Conservation (phyloP, 257 asterid genomes). For the Henckelia pumila region DNA sequence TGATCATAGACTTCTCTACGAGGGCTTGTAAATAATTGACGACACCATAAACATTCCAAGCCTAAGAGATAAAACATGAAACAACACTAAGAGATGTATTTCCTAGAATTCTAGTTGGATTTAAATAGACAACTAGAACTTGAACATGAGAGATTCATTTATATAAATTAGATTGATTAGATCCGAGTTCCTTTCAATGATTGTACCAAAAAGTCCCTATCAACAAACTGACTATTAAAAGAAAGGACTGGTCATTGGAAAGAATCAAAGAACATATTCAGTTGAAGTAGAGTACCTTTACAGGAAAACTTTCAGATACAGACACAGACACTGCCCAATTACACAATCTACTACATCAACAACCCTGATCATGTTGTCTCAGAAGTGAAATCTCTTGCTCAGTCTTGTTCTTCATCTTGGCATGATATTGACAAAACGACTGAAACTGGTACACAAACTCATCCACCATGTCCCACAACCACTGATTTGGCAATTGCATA, state of each 20-base stretch:
- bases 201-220: neutral
- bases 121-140: neutral
- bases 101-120: neutral
- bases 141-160: neutral
- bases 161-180: neutral
- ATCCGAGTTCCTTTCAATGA: neutral
- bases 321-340: neutral
- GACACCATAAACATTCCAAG: constrained; percentile 96
- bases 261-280: neutral
- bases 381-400: constrained; percentile 86
- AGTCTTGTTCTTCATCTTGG: constrained; percentile 88
- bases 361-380: constrained; percentile 70
- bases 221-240: neutral
- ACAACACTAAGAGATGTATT: neutral
- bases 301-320: neutral
- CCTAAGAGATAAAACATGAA: constrained; percentile 40
- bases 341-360: neutral
- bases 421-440: constrained; percentile 94
- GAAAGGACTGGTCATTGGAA: neutral
- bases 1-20: constrained; percentile 81
- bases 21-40: constrained; percentile 93
- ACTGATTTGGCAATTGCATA: constrained; percentile 98
- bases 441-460: constrained; percentile 96
- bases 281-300: neutral
- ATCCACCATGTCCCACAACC: constrained; percentile 99